Evolutionary conservation across 257 asterid species (phyloP), one percentile per base, ranked within the genome.

Genomic region (Paraleonurus japonicus): DNA sequence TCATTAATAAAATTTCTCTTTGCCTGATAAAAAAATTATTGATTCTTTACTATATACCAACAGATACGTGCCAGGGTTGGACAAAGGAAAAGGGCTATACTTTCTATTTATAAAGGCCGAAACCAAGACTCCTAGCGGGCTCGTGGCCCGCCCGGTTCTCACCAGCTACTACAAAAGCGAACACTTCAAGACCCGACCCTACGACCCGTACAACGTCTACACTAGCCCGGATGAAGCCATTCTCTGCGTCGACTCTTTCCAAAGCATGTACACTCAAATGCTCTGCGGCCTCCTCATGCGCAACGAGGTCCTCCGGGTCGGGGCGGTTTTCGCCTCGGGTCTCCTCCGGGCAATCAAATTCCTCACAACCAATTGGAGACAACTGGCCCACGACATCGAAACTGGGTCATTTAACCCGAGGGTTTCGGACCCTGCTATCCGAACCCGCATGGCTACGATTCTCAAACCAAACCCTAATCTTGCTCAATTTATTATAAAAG

Each of bases 311-410:
- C 68, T 82, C 3, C 68, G 86, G 0, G 81, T 82, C 39, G 86
- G 86, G 2, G 86, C 86, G 1, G 84, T 82, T 24, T 82, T 82
- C 19, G 86, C 84, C 39, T 79, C 86, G 12, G 86, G 84, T 19
- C 82, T 82, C 51, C 78, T 82, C 28, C 78, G 82, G 10, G 84
- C 86, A 70, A 79, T 82, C 63, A 59, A 17, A 1, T 82, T 82
- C 74, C 80, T 82, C 12, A 75, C 70, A 30, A 63, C 30, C 15
- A 76, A 79, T 13, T 82, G 86, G 86, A 48, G n/a, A 5, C 62
- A 70, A 11, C 81, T 82, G 35, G 78, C 79, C 8, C 59, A 57
- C 7, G 84, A 82, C 45, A 79, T 82, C 39, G 33, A 53, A 30
- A 61, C 72, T 6, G 86, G 86, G 9, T 54, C 71, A 0, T 3